Evolutionary conservation across 1,139 yeast genomes (phyloP).

Genomic region (Scheffersomyces stambukii): DNA sequence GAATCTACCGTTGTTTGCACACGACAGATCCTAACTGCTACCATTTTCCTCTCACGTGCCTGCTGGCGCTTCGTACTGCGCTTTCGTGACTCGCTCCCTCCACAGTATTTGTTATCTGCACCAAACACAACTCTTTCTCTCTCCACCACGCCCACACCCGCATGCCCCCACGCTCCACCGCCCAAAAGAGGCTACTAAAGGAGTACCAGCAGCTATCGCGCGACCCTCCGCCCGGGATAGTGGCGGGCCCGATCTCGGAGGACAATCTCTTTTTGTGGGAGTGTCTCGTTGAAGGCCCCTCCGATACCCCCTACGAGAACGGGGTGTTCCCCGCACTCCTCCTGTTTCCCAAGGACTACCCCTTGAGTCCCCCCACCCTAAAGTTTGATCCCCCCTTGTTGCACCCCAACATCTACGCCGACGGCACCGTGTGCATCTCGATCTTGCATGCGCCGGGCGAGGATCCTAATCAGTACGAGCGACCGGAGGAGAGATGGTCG

Average conservation of each 20-base stretch:
- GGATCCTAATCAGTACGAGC: conserved; percentile 92
- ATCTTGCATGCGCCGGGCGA: conserved; percentile 95
- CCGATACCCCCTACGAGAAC: conserved; percentile 89
- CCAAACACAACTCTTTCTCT: too few relatives aligned
- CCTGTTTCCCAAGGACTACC: conserved; percentile 87
- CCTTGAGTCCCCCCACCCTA: conserved; percentile 84
- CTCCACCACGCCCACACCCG: too few relatives aligned
- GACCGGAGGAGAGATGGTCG: conserved; percentile 96
- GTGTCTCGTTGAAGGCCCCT: conserved; percentile 87
- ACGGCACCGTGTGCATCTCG: conserved; percentile 94
- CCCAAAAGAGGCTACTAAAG: conserved; percentile 78
- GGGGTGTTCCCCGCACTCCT: conserved; percentile 87
- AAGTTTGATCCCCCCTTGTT: conserved; percentile 79
- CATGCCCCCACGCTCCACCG: conserved; percentile 59
- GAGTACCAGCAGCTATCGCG: conserved; percentile 82
- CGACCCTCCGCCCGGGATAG: conserved; percentile 92
- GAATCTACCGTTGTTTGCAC: too few relatives aligned
- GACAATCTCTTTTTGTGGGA: conserved; percentile 86
- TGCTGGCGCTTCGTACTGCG: too few relatives aligned
- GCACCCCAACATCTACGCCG: conserved; percentile 91
- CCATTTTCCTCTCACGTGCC: too few relatives aligned
- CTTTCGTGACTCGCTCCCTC: too few relatives aligned
- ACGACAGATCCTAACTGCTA: too few relatives aligned
- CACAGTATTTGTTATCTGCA: too few relatives aligned
- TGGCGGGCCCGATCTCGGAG: conserved; percentile 87